Percentiles rank a stretch among this genome's conserved stretches.
These are phyloP conservation scores for Podaxis mareebaensis DNA, from an alignment of 768 basidiomycete genomes.

Conservation along the genomic window DNA sequence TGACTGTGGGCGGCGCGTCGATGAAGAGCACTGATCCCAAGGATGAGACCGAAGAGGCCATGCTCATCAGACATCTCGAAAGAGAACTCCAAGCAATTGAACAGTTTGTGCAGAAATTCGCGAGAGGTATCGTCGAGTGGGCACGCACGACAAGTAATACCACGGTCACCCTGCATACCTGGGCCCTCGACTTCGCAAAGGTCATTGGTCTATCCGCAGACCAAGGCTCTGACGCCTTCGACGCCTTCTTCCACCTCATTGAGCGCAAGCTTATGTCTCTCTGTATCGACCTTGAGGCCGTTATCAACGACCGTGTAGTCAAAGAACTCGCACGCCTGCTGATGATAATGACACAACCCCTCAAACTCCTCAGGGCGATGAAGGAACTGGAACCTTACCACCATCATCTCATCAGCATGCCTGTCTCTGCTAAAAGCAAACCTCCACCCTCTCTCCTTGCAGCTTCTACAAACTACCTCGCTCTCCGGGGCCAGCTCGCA, in stretches of 20 bases:
- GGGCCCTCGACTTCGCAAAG: constrained; percentile 66
- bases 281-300: constrained; percentile 50
- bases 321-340: constrained; percentile 59
- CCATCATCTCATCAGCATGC: constrained; percentile 65
- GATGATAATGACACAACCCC: constrained; percentile 58
- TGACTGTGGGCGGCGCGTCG: constrained; percentile 32
- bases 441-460: constrained; percentile 68
- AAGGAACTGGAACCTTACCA: constrained; percentile 74
- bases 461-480: constrained; percentile 76
- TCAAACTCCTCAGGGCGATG: constrained; percentile 70
- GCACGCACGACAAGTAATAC: constrained; percentile 48
- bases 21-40: constrained; percentile 22
- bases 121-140: constrained; percentile 67
- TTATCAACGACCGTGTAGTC: constrained; percentile 54
- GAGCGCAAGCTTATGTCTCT: constrained; percentile 53
- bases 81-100: constrained; percentile 57
- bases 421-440: constrained; percentile 59
- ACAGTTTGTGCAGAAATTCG: constrained; percentile 59
- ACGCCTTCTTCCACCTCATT: constrained; percentile 68
- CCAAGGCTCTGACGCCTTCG: constrained; percentile 59
- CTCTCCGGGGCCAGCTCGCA: constrained; percentile 69
- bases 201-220: constrained; percentile 62
- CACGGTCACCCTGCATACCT: constrained; percentile 51
- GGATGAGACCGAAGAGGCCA: constrained; percentile 39
- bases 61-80: constrained; percentile 55